Conservation (phyloP, 306 rosid genomes). For the Quercus cerris region DNA sequence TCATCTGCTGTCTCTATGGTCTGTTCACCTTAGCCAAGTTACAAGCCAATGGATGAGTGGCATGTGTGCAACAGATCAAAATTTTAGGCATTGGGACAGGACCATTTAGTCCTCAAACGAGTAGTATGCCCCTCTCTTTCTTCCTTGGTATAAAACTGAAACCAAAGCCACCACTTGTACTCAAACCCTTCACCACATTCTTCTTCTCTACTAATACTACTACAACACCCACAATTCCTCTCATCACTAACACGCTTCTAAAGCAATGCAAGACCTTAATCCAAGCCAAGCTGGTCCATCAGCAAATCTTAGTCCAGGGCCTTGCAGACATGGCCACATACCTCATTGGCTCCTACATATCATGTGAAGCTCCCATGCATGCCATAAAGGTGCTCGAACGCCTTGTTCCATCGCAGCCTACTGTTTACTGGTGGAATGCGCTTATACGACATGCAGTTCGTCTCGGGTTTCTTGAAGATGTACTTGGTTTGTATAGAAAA, state of each 20-base stretch:
- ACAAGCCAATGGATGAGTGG: too few species aligned
- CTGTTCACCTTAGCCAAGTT: too few species aligned
- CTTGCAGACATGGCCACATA: conserved; percentile 9
- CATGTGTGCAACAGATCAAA: too few species aligned
- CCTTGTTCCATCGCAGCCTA: conserved; percentile 33
- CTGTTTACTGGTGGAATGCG: conserved; percentile 79
- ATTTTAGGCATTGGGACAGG: too few species aligned
- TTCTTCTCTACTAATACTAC: conserved; percentile 10
- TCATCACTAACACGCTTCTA: conserved; percentile 1
- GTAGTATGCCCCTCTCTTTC: neutral
- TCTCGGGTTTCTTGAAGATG: conserved; percentile 23
- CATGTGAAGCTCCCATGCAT: conserved; percentile 28
- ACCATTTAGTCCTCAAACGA: too few species aligned
- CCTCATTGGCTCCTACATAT: conserved; percentile 49
- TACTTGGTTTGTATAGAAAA: conserved; percentile 32
- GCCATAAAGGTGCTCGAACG: conserved; percentile 48
- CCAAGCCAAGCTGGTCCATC: conserved; percentile 49
- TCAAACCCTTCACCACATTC: neutral
- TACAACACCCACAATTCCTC: conserved; percentile 16
- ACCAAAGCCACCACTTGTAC: neutral
- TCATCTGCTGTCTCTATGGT: too few species aligned
- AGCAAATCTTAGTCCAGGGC: conserved; percentile 43
- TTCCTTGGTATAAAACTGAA: neutral
- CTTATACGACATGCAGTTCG: conserved; percentile 51
- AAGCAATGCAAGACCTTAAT: conserved; percentile 40